Conservation (phyloP, 768 basidiomycete genomes). For the Leccinum fibrillosum region DNA sequence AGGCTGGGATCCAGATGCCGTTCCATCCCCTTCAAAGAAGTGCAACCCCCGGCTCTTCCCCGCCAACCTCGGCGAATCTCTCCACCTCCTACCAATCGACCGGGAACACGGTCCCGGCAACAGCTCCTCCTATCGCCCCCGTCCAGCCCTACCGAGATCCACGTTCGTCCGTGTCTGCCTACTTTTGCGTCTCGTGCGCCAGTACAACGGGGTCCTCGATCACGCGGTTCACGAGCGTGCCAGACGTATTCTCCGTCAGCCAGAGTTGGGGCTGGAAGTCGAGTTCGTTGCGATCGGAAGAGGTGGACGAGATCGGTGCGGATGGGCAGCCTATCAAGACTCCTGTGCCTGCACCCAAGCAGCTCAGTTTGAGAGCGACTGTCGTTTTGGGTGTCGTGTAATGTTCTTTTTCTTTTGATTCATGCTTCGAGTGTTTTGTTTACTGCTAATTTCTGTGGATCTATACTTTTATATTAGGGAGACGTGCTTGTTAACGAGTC, state of each 20-base stretch:
- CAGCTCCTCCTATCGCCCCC: constrained; percentile 47
- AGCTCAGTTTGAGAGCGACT: constrained; percentile 73
- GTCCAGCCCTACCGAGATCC: constrained; percentile 74
- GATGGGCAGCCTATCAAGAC: constrained; percentile 31
- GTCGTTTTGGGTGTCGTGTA: constrained; percentile 76
- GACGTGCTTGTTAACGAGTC: neutral
- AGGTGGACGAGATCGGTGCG: constrained; percentile 39
- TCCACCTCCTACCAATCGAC: constrained; percentile 23
- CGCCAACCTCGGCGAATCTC: constrained; percentile 19
- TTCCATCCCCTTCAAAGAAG: constrained; percentile 43
- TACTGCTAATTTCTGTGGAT: neutral
- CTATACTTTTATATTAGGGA: neutral
- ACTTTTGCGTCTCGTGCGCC: constrained; percentile 81
- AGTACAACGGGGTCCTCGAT: constrained; percentile 78
- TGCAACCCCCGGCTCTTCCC: constrained; percentile 37
- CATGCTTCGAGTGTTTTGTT: constrained; percentile 2
- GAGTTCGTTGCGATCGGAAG: constrained; percentile 52
- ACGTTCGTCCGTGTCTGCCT: constrained; percentile 66
- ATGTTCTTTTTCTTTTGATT: neutral
- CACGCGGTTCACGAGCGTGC: constrained; percentile 81
- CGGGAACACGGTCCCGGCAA: constrained; percentile 35
- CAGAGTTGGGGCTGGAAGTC: constrained; percentile 97
- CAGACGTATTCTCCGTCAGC: constrained; percentile 78
- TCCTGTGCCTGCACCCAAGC: constrained; percentile 30
- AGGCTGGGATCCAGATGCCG: no score